Conservation (phyloP, 805 yeast species). For the Blastobotrys chiropterorum region DNA sequence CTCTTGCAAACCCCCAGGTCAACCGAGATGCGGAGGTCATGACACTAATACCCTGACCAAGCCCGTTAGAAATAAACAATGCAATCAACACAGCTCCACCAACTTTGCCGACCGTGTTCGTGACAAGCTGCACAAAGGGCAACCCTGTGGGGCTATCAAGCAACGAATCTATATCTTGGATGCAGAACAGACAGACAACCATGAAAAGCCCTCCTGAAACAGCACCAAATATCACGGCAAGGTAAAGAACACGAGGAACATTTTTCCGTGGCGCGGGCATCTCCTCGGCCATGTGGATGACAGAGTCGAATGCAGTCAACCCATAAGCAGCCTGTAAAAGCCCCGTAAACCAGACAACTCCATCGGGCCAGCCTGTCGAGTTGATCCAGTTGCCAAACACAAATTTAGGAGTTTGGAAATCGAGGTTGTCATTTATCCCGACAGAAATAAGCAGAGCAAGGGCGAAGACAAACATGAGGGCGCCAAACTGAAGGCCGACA, state of each 20-base stretch:
- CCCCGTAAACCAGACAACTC: conserved; percentile 67
- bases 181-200: conserved; percentile 60
- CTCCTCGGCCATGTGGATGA: conserved; percentile 76
- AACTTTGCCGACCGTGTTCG: conserved; percentile 49
- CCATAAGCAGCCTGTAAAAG: conserved; percentile 74
- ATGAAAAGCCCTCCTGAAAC: conserved; percentile 65
- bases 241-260: conserved; percentile 65
- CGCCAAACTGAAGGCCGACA: conserved; percentile 9
- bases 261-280: conserved; percentile 66
- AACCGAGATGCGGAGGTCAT: conserved; percentile 76
- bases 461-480: conserved; percentile 11
- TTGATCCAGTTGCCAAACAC: conserved; percentile 17
- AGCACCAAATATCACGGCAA: conserved; percentile 57
- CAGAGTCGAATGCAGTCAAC: conserved; percentile 73
- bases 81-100: conserved; percentile 64
- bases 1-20: conserved; percentile 79
- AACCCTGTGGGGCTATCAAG: conserved; percentile 63
- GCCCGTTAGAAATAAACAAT: conserved; percentile 60
- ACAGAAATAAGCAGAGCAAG: conserved; percentile 13
- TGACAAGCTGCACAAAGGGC: conserved; percentile 61
- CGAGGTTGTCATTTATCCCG: conserved; percentile 8
- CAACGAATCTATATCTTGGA: conserved; percentile 59
- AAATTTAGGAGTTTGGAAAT: conserved; percentile 14
- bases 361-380: conserved; percentile 62
- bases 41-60: conserved; percentile 73